Evolutionary conservation across 768 basidiomycete genomes (phyloP).

Genomic region (Termitomyces sp.): DNA sequence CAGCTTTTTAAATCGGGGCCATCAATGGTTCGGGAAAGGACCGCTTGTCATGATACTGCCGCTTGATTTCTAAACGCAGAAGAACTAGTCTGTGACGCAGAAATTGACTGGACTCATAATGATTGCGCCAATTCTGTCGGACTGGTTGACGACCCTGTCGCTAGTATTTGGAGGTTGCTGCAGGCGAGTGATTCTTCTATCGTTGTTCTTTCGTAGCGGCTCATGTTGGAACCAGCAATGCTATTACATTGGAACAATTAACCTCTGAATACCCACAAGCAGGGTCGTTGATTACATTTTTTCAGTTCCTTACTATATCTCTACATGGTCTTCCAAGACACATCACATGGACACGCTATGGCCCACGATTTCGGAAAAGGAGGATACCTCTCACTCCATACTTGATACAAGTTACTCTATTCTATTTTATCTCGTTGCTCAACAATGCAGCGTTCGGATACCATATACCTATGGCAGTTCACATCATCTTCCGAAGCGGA

Average conservation of each 20-base stretch:
- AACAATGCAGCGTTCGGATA: conserved; percentile 93
- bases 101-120: neutral
- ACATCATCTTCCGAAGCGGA: conserved; percentile 91
- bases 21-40: neutral
- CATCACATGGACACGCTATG: conserved; percentile 41
- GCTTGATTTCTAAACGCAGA: neutral
- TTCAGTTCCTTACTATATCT: conserved; percentile 78
- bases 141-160: conserved; percentile 61
- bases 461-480: conserved; percentile 83
- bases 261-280: conserved; percentile 63
- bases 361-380: conserved; percentile 54
- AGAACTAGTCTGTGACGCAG: neutral
- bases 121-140: conserved; percentile 11
- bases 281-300: conserved; percentile 82
- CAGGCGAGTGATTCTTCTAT: conserved; percentile 32
- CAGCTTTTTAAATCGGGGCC: neutral
- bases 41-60: neutral
- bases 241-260: conserved; percentile 69
- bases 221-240: conserved; percentile 46
- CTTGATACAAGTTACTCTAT: conserved; percentile 75
- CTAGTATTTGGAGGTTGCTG: conserved; percentile 92
- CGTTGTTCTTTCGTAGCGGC: neutral
- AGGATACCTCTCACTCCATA: conserved; percentile 71
- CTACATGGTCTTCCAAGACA: conserved; percentile 68
- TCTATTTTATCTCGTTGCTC: conserved; percentile 72